Evolutionary conservation across 2,329 filamentous ascomycete species (phyloP).

Genomic region (Meredithiella fracta): DNA sequence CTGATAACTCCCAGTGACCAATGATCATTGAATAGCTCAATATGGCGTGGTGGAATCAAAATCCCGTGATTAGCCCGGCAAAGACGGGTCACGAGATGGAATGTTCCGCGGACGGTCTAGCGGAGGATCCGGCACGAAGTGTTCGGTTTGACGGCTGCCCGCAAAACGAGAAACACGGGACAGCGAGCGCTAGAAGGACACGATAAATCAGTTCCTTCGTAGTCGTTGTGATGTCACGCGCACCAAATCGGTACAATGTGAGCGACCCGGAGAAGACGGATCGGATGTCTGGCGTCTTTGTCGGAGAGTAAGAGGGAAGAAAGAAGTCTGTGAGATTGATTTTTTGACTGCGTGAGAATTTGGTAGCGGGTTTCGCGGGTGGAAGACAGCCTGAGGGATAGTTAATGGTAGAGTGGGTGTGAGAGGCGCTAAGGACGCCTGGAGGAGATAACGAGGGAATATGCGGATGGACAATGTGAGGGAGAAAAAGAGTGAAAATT

Average conservation of each 20-base stretch:
- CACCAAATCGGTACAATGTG: slow-evolving; percentile 3
- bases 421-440: neutral
- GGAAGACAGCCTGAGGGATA: neutral
- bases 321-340: neutral
- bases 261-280: neutral
- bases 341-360: neutral
- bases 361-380: neutral
- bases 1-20: too few species aligned
- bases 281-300: neutral
- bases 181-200: neutral
- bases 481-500: neutral
- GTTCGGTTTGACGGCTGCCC: neutral
- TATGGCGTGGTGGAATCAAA: neutral
- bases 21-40: too few species aligned
- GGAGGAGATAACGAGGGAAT: neutral
- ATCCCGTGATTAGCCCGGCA: neutral
- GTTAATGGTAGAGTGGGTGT: neutral
- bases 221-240: neutral
- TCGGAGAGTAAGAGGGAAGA: neutral
- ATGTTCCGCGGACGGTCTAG: neutral
- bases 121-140: neutral
- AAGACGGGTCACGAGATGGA: neutral
- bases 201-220: neutral
- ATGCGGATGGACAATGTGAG: neutral
- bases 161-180: neutral